Evolutionary conservation across 176 grass and related monocot genomes (phyloP), one percentile per base, ranked within the genome.

Genomic region (Aegilops speltoides): DNA sequence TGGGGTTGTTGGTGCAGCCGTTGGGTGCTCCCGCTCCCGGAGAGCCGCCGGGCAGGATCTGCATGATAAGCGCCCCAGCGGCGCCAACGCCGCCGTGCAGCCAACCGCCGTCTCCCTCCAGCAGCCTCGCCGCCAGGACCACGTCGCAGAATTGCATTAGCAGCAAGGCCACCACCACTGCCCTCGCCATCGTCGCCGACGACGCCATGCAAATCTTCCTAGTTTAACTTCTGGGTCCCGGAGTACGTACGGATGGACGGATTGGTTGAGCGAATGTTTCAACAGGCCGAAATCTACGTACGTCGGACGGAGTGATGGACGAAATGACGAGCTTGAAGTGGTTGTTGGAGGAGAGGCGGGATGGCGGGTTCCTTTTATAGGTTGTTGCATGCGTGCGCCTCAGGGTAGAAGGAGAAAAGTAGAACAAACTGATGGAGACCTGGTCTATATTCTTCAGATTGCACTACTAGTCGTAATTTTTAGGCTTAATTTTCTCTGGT

Each of bases 81-180:
- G 23, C 23, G 61, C 59, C 59, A 20, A 10, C n/a, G 61, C 23
- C 61, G 61, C 61, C 23, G 0, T 26, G 61, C 61, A 64, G 61
- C 61, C 61, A 64, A 1, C 0, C 24, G 23, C 61, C 61, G 23
- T 14, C 22, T 0, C 66, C 31, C n/a, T 6, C 32, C 1, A 82
- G 23, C 43, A 67, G 80, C 46, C 80, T 56, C 7, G 45, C 80
- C 64, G 65, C 46, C 0, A 56, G 6, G 29, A 82, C 52, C 19
- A 17, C 20, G 43, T 82, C 52, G 45, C 80, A 83, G 48, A 33
- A 83, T 17, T 83, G 81, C 81, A 73, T 60, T 13, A 83, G 31
- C 81, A 83, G 46, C 14, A 83, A 52, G 48, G 68, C 68, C 22
- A 73, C 14, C 50, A 73, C 32, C 81, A 62, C 68, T 4, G 14